Base-by-base conservation (phyloP, 352 stramenopile species). In the Phytophthora podocarpi region DNA sequence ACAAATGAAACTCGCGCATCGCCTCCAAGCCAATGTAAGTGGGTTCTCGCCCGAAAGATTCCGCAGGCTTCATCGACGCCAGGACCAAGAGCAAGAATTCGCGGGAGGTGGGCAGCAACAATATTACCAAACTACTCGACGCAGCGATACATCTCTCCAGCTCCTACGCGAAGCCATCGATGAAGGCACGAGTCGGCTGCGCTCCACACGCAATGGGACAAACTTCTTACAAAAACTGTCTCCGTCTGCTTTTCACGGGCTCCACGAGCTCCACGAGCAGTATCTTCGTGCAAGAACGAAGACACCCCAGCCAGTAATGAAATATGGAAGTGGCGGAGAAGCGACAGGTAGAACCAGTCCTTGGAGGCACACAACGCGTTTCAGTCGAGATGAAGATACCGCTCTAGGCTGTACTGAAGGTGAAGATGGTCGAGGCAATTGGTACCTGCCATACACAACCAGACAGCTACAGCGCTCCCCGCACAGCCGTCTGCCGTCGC, bases 371-470 rank as follows among this genome's bases (percentile, higher is more conserved):
- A 24, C 20, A 43, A 7, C 7, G 15, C 28, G 24, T n/a, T 42
- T 60, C 20, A 47, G 30, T n/a, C 52, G 48, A 45, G 31, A 53
- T 35, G 52, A 69, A 41, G 35, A 51, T 34, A 10, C 15, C 4
- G 4, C 40, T 27, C 20, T 37, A 21, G 16, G 9, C 9, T 9
- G 13, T 20, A 26, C 1, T 27, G 47, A 65, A 18, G 28, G 30
- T 31, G 54, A 56, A 5, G 49, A 57, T 10, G 23, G 26, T 5
- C 43, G 56, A 21, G 39, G 20, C 11, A 32, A n/a, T 21, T 70
- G 51, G 49, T 91, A 93, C 39, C 46, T 93, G 37, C 76, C 81
- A 8, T 93, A 93, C 66, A 93, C 83, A 39, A 87, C 79, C 3
- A 74, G 83, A 20, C 59, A 72, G 20, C 63, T 70, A 20, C 77